A percentile compares a stretch with the other conserved stretches of the same genome.
Conservation (phyloP, 2,329 filamentous ascomycete genomes). For the Pleomassaria siparia region DNA sequence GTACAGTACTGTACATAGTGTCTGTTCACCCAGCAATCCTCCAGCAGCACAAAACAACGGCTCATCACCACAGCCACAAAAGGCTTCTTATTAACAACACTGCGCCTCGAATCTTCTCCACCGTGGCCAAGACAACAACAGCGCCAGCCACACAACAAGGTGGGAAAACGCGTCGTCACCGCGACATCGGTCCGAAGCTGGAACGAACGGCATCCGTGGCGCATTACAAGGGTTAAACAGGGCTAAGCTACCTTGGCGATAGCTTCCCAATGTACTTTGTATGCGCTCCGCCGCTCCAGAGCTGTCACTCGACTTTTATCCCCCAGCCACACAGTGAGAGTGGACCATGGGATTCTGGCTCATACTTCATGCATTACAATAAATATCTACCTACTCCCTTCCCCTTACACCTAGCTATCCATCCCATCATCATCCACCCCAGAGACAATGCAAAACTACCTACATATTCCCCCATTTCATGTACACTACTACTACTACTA, state of each 20-base stretch:
- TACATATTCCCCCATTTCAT: neutral
- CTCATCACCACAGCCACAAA: no score
- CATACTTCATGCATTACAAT: constrained; percentile 18
- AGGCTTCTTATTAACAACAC: no score
- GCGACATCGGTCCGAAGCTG: neutral
- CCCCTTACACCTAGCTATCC: neutral
- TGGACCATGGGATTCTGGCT: constrained; percentile 4
- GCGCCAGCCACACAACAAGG: neutral
- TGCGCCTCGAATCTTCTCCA: neutral
- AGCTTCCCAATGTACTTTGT: no score
- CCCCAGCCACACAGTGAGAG: constrained; percentile 5
- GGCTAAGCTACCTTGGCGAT: constrained; percentile 18
- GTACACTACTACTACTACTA: neutral
- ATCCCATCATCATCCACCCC: neutral
- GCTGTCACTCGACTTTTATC: constrained; percentile 8
- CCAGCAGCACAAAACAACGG: no score
- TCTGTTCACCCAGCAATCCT: no score
- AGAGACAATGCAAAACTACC: neutral
- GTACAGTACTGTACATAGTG: no score
- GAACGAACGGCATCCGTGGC: neutral
- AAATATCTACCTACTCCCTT: neutral
- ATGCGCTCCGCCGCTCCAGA: no score
- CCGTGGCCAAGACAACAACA: neutral
- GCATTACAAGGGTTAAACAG: neutral
- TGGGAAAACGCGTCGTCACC: neutral